These are phyloP conservation scores for Citrus reticulata DNA, from an alignment of 345 rosid genomes.

Conservation along the genomic window DNA sequence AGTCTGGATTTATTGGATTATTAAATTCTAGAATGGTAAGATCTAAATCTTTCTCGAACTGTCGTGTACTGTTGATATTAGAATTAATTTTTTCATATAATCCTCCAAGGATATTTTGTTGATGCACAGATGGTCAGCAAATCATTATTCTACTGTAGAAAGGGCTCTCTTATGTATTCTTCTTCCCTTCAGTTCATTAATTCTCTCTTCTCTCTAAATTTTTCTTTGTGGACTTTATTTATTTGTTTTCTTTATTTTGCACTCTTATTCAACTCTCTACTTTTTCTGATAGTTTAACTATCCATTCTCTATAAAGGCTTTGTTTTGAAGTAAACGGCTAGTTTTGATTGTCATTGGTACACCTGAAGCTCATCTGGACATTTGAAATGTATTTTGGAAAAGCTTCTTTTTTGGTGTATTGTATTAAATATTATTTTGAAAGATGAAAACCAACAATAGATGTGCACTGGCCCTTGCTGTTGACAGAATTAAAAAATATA, in stretches of 20 bases:
- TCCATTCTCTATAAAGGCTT: neutral
- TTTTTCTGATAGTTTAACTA: neutral
- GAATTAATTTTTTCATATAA: neutral
- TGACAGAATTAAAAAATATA: constrained; percentile 12
- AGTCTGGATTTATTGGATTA: neutral
- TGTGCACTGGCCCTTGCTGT: constrained; percentile 24
- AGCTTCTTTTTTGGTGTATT: neutral
- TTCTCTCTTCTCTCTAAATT: neutral
- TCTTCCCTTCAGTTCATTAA: neutral
- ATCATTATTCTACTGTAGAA: neutral
- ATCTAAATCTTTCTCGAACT: neutral
- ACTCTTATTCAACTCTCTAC: neutral
- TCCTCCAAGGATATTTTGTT: neutral
- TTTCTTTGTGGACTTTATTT: neutral
- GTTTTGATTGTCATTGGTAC: neutral
- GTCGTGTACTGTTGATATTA: neutral
- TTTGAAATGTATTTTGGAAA: neutral
- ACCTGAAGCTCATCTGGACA: neutral
- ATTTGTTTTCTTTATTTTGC: neutral
- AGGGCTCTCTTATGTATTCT: neutral
- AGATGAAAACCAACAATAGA: constrained; percentile 15
- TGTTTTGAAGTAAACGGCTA: neutral
- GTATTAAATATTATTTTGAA: neutral
- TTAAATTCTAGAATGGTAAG: neutral
- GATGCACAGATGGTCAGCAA: neutral